Evolutionary conservation across 2,329 filamentous ascomycete species (phyloP).

Genomic region (Hymenoscyphus occultus): DNA sequence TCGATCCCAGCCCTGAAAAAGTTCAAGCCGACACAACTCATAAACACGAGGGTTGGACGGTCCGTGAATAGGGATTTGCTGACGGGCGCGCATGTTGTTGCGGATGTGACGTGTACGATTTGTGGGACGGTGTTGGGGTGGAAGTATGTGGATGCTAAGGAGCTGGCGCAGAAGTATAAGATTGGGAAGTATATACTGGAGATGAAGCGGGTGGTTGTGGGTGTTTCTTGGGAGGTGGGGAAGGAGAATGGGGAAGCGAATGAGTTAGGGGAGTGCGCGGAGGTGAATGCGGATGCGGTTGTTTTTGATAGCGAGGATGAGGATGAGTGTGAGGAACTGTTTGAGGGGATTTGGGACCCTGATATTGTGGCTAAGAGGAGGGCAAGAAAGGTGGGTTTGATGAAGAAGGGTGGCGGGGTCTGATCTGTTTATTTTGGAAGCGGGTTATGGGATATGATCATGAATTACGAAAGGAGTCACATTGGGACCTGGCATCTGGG

Average conservation of each 20-base stretch:
- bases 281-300: conserved; percentile 54
- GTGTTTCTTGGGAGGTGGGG: conserved; percentile 53
- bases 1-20: conserved; percentile 23
- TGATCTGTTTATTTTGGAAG: background rate
- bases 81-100: conserved; percentile 62
- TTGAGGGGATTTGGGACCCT: conserved; percentile 59
- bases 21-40: conserved; percentile 37
- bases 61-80: conserved; percentile 56
- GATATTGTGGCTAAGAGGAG: conserved; percentile 37
- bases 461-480: background rate
- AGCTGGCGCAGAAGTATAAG: conserved; percentile 61
- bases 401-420: conserved; percentile 12
- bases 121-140: conserved; percentile 60
- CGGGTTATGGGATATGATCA: background rate
- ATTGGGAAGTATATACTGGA: conserved; percentile 67
- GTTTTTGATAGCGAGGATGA: conserved; percentile 63
- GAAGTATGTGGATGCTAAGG: conserved; percentile 65
- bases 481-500: background rate
- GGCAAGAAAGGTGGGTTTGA: conserved; percentile 23
- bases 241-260: conserved; percentile 15
- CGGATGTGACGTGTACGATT: conserved; percentile 57
- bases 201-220: conserved; percentile 53
- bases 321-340: conserved; percentile 65
- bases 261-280: conserved; percentile 50
- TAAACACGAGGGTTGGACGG: conserved; percentile 55